A percentile compares a stretch with the other conserved stretches of the same genome.
These are phyloP conservation scores for Yamadazyma jaroonii DNA, from an alignment of 1,139 yeast genomes.

Conservation along the genomic window DNA sequence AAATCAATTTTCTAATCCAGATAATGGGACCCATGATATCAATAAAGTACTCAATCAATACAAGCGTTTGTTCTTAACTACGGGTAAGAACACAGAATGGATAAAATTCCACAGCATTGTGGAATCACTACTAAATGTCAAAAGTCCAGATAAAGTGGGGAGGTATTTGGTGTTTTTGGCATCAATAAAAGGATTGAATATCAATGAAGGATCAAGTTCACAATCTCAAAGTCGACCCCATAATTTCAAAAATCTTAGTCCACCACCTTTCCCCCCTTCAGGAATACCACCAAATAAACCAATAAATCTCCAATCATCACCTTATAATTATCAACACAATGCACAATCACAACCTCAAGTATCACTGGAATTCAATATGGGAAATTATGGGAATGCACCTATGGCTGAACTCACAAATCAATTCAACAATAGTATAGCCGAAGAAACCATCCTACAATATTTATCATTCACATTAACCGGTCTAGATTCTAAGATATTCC, in stretches of 20 bases:
- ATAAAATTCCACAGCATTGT: slow-evolving; percentile 27
- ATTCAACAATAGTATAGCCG: slow-evolving; percentile 38
- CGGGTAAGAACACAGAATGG: slow-evolving; percentile 30
- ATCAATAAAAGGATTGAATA: slow-evolving; percentile 12
- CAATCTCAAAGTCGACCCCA: slow-evolving; percentile 1
- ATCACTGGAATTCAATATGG: slow-evolving; percentile 4
- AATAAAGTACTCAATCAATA: slow-evolving; percentile 21
- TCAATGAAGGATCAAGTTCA: not conserved
- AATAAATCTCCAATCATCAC: slow-evolving; percentile 14
- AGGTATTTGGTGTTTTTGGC: slow-evolving; percentile 36
- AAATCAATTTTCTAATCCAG: slow-evolving; percentile 8
- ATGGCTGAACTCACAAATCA: slow-evolving; percentile 25
- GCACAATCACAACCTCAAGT: slow-evolving; percentile 3
- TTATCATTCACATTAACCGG: slow-evolving; percentile 72
- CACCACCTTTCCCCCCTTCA: not conserved
- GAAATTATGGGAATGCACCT: slow-evolving; percentile 6
- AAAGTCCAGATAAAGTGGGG: slow-evolving; percentile 31
- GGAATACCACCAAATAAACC: not conserved
- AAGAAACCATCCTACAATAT: slow-evolving; percentile 52
- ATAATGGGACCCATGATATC: slow-evolving; percentile 12
- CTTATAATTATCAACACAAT: slow-evolving; percentile 7
- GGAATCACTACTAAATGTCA: slow-evolving; percentile 27
- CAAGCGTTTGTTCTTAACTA: slow-evolving; percentile 26
- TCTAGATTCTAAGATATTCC: slow-evolving; percentile 61
- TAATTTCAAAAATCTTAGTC: not conserved